Evolutionary conservation across 257 asterid genomes (phyloP), one percentile per base, ranked within the genome.

Genomic region (Petunia axillaris): DNA sequence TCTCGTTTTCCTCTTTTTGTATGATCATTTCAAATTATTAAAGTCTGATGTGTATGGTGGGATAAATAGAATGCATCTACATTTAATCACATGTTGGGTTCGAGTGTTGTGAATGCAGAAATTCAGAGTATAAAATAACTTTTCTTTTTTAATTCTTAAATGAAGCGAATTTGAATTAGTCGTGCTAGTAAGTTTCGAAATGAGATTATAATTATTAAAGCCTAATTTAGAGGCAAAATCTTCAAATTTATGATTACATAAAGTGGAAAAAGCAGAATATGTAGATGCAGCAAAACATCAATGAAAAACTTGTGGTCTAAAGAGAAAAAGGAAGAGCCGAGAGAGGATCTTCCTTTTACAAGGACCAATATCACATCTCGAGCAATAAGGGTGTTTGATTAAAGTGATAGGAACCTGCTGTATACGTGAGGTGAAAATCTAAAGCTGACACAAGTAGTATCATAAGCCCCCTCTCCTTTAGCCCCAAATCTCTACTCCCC

Each of bases 271-370:
- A 25, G 25, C 25, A 25, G 75, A 50, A 64, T 16, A 25, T 10
- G 35, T 2, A 41, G n/a, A 16, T 8, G 43, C 10, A n/a, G 59
- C 25, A 4, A 71, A 71, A 71, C 35, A 5, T 71, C 35, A 71
- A 76, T 52, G 48, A 63, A 74, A 59, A 8, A 65, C 68, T 81
- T 83, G 76, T 77, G 68, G 84, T 71, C 80, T 66, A 80, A 80
- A 85, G 74, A 46, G 65, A 78, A 35, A 48, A 77, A 67, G 62
- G 73, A 77, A 58, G 65, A 80, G 37, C 58, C 8, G 1, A 5
- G 16, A 71, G 77, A 71, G 77, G 77, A 71, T 48, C 35, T 68
- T 76, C 54, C 84, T 84, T 85, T 80, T 83, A 67, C 80, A 76
- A 81, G 78, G 82, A 71, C 88, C 86, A 80, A 82, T 82, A 80